Percentiles rank a stretch among this genome's conserved stretches.
phyloP scores from a whole-genome alignment of 352 stramenopile genomes.

The Globisporangium polare region DNA sequence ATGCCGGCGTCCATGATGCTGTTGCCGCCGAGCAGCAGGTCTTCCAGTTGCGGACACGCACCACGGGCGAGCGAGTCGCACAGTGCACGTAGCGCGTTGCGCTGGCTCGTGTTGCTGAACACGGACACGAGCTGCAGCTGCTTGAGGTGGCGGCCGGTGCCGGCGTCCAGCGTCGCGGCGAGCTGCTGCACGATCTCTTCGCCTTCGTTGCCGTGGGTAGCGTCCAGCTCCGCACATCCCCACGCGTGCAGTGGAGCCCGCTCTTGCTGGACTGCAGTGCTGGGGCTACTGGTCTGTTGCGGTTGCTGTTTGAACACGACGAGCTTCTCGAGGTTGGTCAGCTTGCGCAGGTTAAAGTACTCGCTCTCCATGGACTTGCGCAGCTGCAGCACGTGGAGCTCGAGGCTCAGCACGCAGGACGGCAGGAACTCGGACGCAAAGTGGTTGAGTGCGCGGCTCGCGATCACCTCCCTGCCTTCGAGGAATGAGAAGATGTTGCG shows the following conservation, averaged over 20 bases:
- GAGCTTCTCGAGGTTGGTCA: constrained; percentile 59
- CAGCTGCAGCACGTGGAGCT: constrained; percentile 43
- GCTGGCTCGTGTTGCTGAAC: constrained; percentile 61
- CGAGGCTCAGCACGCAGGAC: constrained; percentile 39
- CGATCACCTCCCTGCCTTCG: constrained; percentile 53
- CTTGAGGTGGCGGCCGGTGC: constrained; percentile 36
- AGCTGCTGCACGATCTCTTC: constrained; percentile 49
- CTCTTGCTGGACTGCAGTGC: background rate
- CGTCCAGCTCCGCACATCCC: constrained; percentile 54
- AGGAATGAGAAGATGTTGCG: constrained; percentile 58
- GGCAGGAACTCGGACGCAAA: constrained; percentile 49
- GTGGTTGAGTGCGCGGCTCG: constrained; percentile 40
- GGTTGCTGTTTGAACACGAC: constrained; percentile 41
- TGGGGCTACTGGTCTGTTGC: background rate
- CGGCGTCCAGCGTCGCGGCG: constrained; percentile 27
- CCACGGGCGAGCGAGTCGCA: constrained; percentile 38
- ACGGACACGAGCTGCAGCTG: constrained; percentile 66
- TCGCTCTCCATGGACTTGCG: constrained; percentile 21
- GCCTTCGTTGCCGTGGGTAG: constrained; percentile 48
- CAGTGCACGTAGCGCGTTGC: constrained; percentile 40
- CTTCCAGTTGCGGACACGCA: constrained; percentile 44
- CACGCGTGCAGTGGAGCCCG: constrained; percentile 48
- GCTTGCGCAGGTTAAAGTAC: constrained; percentile 26
- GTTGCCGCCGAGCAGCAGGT: constrained; percentile 65
- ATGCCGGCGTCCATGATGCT: constrained; percentile 57